A percentile compares a stretch with the other conserved stretches of the same genome.
These are phyloP conservation scores for Termitomyces sp. DNA, from an alignment of 768 basidiomycete genomes.

Conservation along the genomic window DNA sequence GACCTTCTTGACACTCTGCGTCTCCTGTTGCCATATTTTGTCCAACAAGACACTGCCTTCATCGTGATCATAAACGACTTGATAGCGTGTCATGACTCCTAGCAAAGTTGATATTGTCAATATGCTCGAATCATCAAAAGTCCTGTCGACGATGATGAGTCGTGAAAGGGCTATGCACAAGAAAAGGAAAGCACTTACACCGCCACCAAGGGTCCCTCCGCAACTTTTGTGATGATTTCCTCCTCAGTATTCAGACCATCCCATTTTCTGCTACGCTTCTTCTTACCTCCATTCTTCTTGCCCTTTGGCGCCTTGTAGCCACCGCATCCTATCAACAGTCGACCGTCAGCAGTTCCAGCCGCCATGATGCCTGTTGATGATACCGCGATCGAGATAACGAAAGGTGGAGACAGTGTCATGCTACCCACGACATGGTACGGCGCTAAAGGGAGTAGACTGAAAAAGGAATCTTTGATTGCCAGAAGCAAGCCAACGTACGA, in stretches of 20 bases:
- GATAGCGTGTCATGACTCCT: slow-evolving; percentile 49
- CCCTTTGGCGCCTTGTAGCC: slow-evolving; percentile 44
- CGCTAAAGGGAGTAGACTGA: slow-evolving; percentile 22
- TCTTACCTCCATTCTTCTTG: slow-evolving; percentile 25
- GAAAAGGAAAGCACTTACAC: slow-evolving; percentile 37
- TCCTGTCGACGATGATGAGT: slow-evolving; percentile 27
- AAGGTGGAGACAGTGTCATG: slow-evolving; percentile 67
- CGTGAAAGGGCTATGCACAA: background rate
- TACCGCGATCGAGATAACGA: slow-evolving; percentile 59
- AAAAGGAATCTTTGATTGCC: background rate
- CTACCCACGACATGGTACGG: slow-evolving; percentile 35
- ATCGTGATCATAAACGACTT: slow-evolving; percentile 33
- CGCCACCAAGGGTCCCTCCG: slow-evolving; percentile 71
- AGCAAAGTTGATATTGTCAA: slow-evolving; percentile 57
- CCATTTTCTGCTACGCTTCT: slow-evolving; percentile 64
- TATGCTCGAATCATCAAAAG: slow-evolving; percentile 40
- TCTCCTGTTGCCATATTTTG: slow-evolving; percentile 41
- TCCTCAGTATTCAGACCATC: slow-evolving; percentile 53
- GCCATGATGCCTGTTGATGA: slow-evolving; percentile 56
- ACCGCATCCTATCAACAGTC: slow-evolving; percentile 62
- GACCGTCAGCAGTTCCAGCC: slow-evolving; percentile 73
- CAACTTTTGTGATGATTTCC: slow-evolving; percentile 43
- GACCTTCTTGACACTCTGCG: slow-evolving; percentile 48
- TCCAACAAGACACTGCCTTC: slow-evolving; percentile 34
- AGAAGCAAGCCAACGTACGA: slow-evolving; percentile 30